A percentile compares a stretch with the other conserved stretches of the same genome.
These are phyloP conservation scores for Cicer chorassanicum DNA, from an alignment of 306 rosid genomes.

Conservation along the genomic window DNA sequence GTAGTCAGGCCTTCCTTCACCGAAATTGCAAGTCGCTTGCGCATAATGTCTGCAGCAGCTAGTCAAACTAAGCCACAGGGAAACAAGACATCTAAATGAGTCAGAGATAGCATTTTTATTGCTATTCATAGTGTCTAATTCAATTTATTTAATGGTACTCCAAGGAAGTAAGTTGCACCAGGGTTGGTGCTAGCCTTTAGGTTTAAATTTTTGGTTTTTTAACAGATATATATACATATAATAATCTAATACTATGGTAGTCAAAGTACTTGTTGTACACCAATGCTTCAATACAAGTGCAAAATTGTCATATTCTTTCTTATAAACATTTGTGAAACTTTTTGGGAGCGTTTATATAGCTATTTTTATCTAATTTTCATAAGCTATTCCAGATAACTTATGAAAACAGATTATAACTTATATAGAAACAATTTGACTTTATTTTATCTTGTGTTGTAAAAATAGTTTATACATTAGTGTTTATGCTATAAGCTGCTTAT, in stretches of 20 bases:
- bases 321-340: too few relatives aligned
- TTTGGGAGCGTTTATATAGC: too few relatives aligned
- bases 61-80: constrained; percentile 59
- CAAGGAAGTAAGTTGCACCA: constrained; percentile 28
- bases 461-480: too few relatives aligned
- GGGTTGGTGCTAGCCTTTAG: constrained; percentile 20
- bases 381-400: too few relatives aligned
- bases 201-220: background rate
- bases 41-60: constrained; percentile 75
- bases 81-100: constrained; percentile 52
- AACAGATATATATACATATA: background rate
- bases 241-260: background rate
- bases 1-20: constrained; percentile 79
- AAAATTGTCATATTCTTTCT: background rate
- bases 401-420: too few relatives aligned
- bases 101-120: constrained; percentile 4
- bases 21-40: constrained; percentile 75
- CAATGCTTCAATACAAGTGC: constrained; percentile 31
- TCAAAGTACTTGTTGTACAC: constrained; percentile 20
- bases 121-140: constrained; percentile 17
- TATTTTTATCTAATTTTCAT: too few relatives aligned
- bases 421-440: too few relatives aligned
- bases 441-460: too few relatives aligned
- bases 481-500: too few relatives aligned
- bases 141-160: constrained; percentile 32